Evolutionary conservation across 2,329 filamentous ascomycete species (phyloP).

Genomic region (Cryphonectria parasitica): DNA sequence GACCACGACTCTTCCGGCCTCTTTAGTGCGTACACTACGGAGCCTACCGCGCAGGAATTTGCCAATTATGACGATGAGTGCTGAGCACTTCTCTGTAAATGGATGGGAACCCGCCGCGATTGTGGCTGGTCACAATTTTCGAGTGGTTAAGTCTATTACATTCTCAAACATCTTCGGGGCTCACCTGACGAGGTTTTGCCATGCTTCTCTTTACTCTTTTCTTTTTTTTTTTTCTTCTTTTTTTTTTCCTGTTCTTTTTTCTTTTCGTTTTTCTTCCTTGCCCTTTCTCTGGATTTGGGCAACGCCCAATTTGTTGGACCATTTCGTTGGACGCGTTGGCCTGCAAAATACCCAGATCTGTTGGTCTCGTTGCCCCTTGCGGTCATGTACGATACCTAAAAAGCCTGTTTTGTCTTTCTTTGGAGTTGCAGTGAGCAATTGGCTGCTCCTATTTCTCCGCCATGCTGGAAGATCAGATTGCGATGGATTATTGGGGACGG

Average conservation of each 20-base stretch:
- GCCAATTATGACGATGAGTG: background rate
- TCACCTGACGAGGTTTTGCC: background rate
- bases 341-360: background rate
- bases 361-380: background rate
- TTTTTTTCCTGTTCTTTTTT: background rate
- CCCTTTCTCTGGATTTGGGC: background rate
- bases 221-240: too few relatives aligned
- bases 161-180: background rate
- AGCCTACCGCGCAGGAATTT: background rate
- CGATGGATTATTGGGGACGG: background rate
- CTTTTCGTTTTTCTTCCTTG: too few relatives aligned
- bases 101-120: background rate
- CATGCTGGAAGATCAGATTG: background rate
- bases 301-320: background rate
- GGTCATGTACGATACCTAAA: background rate
- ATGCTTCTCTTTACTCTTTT: background rate
- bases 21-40: background rate
- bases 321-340: background rate
- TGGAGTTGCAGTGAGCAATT: background rate
- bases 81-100: background rate
- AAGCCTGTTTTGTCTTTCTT: background rate
- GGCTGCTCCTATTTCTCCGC: background rate
- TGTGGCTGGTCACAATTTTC: background rate
- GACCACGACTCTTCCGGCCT: background rate
- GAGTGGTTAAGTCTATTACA: background rate